Base-by-base conservation (phyloP, 176 grass and related monocot species). In the Zoysia pacifica region DNA sequence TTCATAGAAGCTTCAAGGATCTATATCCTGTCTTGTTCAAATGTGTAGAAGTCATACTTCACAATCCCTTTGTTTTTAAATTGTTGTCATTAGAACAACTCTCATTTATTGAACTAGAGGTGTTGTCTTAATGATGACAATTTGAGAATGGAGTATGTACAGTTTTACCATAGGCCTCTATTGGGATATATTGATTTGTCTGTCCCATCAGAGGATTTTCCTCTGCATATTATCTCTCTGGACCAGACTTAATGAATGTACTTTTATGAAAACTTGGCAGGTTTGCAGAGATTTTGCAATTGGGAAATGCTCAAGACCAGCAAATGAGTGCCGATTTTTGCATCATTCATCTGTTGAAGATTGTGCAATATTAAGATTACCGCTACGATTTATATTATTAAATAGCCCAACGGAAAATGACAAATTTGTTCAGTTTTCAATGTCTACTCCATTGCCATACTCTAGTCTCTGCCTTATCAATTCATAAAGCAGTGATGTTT, bases 291-390 rank as follows among this genome's bases (percentile, higher is more conserved):
- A 86, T 87, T 87, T 90, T 65, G 46, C 83, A 49, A 85, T 84
- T 53, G 88, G 91, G 9, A 79, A 69, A 55, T 93, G 91, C 70
- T 90, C 80, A 75, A 93, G 91, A 80, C 79, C 91, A 65, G 88
- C 85, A 85, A 85, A 69, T 36, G 89, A 88, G 64, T 91, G 89
- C 48, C 81, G 89, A 11, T 91, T 88, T 73, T 20, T 87, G 83
- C 88, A 93, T 49, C 88, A 93, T 82, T 88, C 73, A 16, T 55
- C 85, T 55, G 67, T 85, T 79, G 73, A 88, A 78, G 83, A 88
- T 58, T 49, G 39, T 77, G 19, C 78, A 73, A 83, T 86, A 74
- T 79, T 94, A 89, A 94, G 83, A 51, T 60, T 35, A 16, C 37
- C 0, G 56, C 79, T 52, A 65, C 70, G 7, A 39, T 10, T 54